These are phyloP conservation scores for Hondaea fermentalgiana DNA, from an alignment of 108 stramenopile species.

Conservation along the genomic window DNA sequence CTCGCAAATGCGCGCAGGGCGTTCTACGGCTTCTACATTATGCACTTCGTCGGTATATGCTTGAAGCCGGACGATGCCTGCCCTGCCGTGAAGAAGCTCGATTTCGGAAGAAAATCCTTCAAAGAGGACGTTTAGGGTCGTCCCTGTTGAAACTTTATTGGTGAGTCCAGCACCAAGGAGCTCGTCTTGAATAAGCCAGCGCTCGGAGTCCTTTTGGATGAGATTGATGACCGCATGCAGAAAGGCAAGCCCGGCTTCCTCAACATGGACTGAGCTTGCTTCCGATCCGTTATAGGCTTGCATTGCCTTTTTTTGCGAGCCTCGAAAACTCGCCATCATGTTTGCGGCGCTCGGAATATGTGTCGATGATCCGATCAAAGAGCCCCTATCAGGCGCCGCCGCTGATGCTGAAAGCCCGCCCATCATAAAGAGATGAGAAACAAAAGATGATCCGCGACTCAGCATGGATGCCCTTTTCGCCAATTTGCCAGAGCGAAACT, in stretches of 20 bases:
- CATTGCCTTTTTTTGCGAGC: not conserved
- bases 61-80: not conserved
- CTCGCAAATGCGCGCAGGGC: not conserved
- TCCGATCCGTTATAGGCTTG: not conserved
- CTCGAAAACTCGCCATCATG: too few relatives aligned
- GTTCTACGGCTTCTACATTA: not conserved
- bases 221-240: not conserved
- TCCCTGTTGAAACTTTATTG: not conserved
- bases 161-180: not conserved
- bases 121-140: not conserved
- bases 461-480: too few relatives aligned
- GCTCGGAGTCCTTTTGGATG: not conserved
- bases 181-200: not conserved
- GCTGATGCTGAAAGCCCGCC: too few relatives aligned
- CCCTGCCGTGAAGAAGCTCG: not conserved
- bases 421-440: too few relatives aligned
- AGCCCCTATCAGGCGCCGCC: too few relatives aligned
- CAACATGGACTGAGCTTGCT: not conserved
- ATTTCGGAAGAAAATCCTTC: not conserved
- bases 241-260: not conserved
- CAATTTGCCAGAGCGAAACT: not conserved
- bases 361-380: too few relatives aligned
- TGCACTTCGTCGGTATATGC: not conserved
- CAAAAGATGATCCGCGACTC: too few relatives aligned
- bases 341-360: too few relatives aligned